Evolutionary conservation across 352 stramenopile genomes (phyloP).

Genomic region (Phytophthora litchii): DNA sequence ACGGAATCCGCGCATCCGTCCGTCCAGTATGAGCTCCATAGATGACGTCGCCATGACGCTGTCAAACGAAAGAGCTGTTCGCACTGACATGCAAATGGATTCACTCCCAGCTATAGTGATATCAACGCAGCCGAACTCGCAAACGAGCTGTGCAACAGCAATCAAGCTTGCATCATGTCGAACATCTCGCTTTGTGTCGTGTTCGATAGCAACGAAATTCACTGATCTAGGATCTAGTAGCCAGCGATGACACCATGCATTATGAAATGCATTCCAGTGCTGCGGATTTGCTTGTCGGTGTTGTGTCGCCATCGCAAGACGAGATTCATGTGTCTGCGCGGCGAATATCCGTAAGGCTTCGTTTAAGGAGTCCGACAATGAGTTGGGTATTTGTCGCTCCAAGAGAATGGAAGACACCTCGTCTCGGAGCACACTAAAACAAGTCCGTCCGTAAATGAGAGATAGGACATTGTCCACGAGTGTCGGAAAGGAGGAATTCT

Average conservation of each 20-base stretch:
- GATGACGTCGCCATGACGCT: background rate
- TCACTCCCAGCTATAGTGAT: background rate
- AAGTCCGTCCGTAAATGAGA: constrained; percentile 20
- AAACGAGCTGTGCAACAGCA: constrained; percentile 1
- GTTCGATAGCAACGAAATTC: background rate
- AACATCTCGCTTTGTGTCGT: too few relatives aligned
- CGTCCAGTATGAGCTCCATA: constrained; percentile 35
- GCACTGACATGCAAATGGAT: constrained; percentile 4
- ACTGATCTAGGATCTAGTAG: constrained; percentile 22
- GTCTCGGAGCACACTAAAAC: constrained; percentile 12
- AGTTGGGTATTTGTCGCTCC: background rate
- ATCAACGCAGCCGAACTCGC: constrained; percentile 20
- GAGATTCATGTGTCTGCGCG: constrained; percentile 4
- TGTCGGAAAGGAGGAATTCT: background rate
- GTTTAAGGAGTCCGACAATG: background rate
- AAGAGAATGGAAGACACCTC: constrained; percentile 14
- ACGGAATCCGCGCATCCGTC: constrained; percentile 15
- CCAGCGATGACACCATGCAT: constrained; percentile 20
- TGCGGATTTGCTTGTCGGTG: background rate
- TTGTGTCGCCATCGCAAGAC: background rate
- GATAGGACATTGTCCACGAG: constrained; percentile 40
- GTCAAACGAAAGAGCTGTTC: constrained; percentile 6
- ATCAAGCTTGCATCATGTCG: constrained; percentile 1
- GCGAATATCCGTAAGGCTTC: constrained; percentile 9
- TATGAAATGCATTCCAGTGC: background rate